Evolutionary conservation across 2,329 filamentous ascomycete species (phyloP).

Genomic region (Fusarium temperatum): DNA sequence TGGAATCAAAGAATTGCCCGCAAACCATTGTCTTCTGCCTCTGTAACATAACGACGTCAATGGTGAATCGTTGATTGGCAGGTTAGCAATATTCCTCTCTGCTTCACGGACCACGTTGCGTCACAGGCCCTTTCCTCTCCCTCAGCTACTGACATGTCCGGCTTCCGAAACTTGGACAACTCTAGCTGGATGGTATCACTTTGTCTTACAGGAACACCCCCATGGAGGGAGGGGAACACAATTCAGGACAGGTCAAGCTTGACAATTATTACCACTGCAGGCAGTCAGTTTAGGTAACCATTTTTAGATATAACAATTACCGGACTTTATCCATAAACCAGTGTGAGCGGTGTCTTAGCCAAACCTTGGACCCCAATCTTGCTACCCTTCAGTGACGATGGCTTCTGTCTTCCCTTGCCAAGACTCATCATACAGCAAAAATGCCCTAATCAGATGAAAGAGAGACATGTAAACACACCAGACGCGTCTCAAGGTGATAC

Average conservation of each 20-base stretch:
- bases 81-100: neutral
- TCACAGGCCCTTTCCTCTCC: neutral
- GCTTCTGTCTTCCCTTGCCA: neutral
- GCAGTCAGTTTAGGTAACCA: neutral
- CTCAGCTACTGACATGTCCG: neutral
- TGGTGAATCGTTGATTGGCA: neutral
- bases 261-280: neutral
- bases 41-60: neutral
- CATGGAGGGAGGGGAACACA: neutral
- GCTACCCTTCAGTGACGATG: neutral
- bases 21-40: neutral
- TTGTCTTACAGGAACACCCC: neutral
- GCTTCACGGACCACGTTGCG: conserved; percentile 1
- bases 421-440: neutral
- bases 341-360: neutral
- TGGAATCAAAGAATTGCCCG: neutral
- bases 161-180: conserved; percentile 1
- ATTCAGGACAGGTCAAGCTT: neutral
- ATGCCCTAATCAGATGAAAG: neutral
- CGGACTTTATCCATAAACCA: conserved; percentile 1
- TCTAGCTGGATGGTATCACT: conserved; percentile 4
- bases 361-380: neutral
- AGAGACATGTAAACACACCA: conserved; percentile 24
- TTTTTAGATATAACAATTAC: neutral
- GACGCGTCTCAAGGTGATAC: neutral